Percentiles rank a stretch among this genome's conserved stretches.
Conservation (phyloP, 208 protist genomes). For the Leishmania tropica region DNA sequence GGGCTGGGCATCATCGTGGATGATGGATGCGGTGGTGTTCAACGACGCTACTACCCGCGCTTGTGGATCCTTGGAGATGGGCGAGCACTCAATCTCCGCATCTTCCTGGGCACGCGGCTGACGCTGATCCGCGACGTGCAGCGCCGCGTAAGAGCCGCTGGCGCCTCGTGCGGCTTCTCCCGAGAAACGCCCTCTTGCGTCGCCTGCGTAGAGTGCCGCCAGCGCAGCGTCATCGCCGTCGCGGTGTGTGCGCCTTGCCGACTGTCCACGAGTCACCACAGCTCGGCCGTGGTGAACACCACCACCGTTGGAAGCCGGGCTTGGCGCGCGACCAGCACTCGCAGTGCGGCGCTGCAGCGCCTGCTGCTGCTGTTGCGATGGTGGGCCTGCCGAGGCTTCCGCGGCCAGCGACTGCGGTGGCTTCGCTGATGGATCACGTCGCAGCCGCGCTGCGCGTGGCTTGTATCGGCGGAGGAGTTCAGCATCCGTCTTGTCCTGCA, state of each 20-base stretch:
- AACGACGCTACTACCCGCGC: slow-evolving; percentile 19
- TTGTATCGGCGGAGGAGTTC: slow-evolving; percentile 37
- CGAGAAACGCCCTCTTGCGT: neutral
- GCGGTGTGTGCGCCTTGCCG: neutral
- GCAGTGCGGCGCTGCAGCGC: neutral
- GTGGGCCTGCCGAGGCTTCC: neutral
- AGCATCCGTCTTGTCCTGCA: neutral
- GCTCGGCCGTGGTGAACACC: neutral
- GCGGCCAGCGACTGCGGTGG: neutral
- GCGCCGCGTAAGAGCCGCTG: slow-evolving; percentile 19
- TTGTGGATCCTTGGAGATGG: slow-evolving; percentile 33
- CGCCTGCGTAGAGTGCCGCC: neutral
- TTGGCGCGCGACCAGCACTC: neutral
- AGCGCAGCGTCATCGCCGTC: neutral
- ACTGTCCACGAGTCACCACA: neutral
- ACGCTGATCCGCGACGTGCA: slow-evolving; percentile 10
- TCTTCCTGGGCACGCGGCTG: neutral
- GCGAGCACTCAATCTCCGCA: slow-evolving; percentile 37
- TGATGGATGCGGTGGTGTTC: slow-evolving; percentile 30
- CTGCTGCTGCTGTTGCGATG: neutral
- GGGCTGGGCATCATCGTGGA: neutral
- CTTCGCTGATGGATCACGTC: slow-evolving; percentile 1
- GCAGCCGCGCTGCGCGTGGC: slow-evolving; percentile 12
- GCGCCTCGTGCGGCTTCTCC: neutral
- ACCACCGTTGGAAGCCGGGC: neutral